Base-by-base conservation (phyloP, 129 eudicot genomes). In the Helianthus tuberosus region DNA sequence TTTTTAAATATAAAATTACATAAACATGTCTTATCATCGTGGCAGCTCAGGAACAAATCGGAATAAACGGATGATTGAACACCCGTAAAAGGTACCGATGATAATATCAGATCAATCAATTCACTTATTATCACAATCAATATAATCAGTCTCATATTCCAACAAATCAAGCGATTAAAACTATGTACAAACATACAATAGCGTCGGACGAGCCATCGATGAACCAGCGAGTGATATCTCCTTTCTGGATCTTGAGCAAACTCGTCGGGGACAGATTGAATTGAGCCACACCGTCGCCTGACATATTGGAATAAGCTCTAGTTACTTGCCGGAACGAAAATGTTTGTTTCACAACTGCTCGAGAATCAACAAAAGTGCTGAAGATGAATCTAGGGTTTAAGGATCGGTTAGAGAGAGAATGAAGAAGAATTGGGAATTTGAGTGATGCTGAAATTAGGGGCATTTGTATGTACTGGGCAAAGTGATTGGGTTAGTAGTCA, bases 141-240 rank as follows among this genome's bases (percentile, higher is more conserved):
- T 41, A 72, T 44, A 3, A 58, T 46, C 1, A 11, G 20, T 13
- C 44, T 58, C 11, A 7, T 25, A 59, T 44, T 8, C 5, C 2
- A 44, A 74, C 6, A 32, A 14, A 64, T 49, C 3, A 35, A 67
- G 25, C 57, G 32, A 66, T 48, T 5, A 41, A 20, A 4, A 41
- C 36, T 11, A 12, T 17, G 0, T 47, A 53, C 12, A 69, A 20
- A 20, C 76, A 67, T 76, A 93, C 98, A 76, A 93, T 87, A 8
- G 96, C 98, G 57, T 93, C 96, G 58, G 98, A 89, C 14, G 91
- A 85, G 63, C 89, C 87, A 81, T 93, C 96, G 55, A 93, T 75
- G 71, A 71, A 86, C 98, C 98, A 93, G 39, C 69, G 82, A 72
- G 98, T 93, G 39, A 93, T 89, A 77, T 93, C 98, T 11, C 98